Percentiles rank a stretch among this genome's conserved stretches.
These are phyloP conservation scores for Lachnellula subtilissima DNA, from an alignment of 2,329 filamentous ascomycete genomes.

Conservation along the genomic window DNA sequence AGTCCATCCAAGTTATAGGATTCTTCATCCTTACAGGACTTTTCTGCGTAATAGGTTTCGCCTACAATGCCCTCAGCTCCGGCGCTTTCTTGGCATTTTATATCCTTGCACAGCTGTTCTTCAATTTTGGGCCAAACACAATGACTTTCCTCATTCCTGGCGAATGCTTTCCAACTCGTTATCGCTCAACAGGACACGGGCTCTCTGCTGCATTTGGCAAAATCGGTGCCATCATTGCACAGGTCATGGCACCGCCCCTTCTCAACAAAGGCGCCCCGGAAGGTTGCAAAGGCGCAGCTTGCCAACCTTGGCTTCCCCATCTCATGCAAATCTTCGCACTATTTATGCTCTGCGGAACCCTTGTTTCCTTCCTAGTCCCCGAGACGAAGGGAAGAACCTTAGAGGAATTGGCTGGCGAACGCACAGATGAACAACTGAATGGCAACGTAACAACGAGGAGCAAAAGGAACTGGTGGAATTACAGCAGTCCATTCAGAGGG, in stretches of 20 bases:
- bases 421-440: slow-evolving; percentile 1
- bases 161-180: slow-evolving; percentile 61
- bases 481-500: slow-evolving; percentile 18
- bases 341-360: slow-evolving; percentile 71
- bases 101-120: slow-evolving; percentile 58
- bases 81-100: slow-evolving; percentile 55
- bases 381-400: slow-evolving; percentile 72
- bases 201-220: slow-evolving; percentile 64
- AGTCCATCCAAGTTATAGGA: slow-evolving; percentile 65
- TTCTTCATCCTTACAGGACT: slow-evolving; percentile 57
- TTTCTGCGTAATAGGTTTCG: slow-evolving; percentile 60
- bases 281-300: slow-evolving; percentile 44
- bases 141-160: slow-evolving; percentile 62
- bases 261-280: slow-evolving; percentile 51
- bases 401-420: slow-evolving; percentile 64
- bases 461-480: slow-evolving; percentile 2
- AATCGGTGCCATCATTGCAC: slow-evolving; percentile 59
- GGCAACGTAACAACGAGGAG: neutral
- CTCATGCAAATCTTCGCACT: slow-evolving; percentile 74
- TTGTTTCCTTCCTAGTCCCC: slow-evolving; percentile 67
- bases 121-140: slow-evolving; percentile 62
- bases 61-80: slow-evolving; percentile 45
- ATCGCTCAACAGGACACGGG: slow-evolving; percentile 59
- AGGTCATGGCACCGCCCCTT: slow-evolving; percentile 54
- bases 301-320: slow-evolving; percentile 60